Evolutionary conservation across 164 flowering plant species (phyloP), one percentile per base, ranked within the genome.

Genomic region (Tinospora cordifolia): DNA sequence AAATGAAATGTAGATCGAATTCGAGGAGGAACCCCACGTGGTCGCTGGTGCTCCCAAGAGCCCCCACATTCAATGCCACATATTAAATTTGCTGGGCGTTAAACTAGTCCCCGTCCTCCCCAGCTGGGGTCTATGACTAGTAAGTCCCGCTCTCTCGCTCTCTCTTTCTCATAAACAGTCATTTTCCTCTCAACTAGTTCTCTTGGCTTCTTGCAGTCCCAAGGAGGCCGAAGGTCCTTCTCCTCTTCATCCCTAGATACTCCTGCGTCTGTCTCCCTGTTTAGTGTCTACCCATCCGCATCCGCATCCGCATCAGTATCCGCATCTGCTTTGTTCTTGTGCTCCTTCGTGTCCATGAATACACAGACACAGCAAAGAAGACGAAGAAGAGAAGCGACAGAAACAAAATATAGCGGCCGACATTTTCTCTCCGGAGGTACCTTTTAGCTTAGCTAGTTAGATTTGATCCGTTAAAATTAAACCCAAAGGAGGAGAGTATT

Each of bases 41-140:
- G 60, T 54, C 24, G 9, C 24, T n/a, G 58, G 58, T 3, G 47
- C 47, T 44, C 47, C 47, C 22, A 19, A 21, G 59, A 54, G 59
- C n/a, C 19, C 54, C 59, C 59, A 54, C 60, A 54, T 54, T 54
- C 60, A 54, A 54, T 54, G 60, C 60, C 60, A 19, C 60, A 54
- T 19, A 54, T 54, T 54, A 19, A 54, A 54, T 54, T 54, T 54
- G 60, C 4, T 51, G 5, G 21, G 21, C 3, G 19, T 49, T 51
- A 5, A 30, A 30, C 22, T 6, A 19, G 24, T 15, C 59, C 9
- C 59, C 9, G 12, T 41, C 9, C 46, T 41, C 46, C 46, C 46
- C 46, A 41, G 46, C 19, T 51, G 59, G 22, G 21, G 59, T 30
- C 36, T 30, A 30, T 30, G n/a, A 0, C 21, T n/a, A 51, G 59